These are phyloP conservation scores for Porodaedalea pini DNA, from an alignment of 1,284 basidiomycete genomes.

Conservation along the genomic window DNA sequence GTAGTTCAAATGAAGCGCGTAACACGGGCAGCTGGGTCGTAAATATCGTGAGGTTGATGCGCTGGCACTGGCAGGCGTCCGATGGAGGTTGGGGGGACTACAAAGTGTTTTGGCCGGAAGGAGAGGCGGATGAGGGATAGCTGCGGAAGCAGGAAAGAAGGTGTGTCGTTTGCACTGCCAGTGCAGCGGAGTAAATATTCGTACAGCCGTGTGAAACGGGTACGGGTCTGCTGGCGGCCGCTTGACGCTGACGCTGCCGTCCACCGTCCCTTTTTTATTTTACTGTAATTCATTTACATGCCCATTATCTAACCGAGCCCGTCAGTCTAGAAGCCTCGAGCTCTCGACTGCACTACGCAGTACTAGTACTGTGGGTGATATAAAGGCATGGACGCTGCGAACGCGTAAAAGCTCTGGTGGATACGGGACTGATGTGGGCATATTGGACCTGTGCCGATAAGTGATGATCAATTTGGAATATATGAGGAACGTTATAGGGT, in stretches of 20 bases:
- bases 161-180: too few relatives aligned
- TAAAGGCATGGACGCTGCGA: too few relatives aligned
- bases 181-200: background rate
- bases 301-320: too few relatives aligned
- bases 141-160: background rate
- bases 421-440: background rate
- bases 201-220: background rate
- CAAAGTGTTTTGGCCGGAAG: background rate
- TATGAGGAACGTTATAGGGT: conserved; percentile 9
- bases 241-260: too few relatives aligned
- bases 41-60: conserved; percentile 1
- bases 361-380: too few relatives aligned
- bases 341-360: too few relatives aligned
- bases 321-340: too few relatives aligned
- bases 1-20: background rate
- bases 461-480: background rate
- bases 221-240: background rate
- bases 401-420: too few relatives aligned
- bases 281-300: too few relatives aligned
- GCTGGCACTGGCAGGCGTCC: background rate
- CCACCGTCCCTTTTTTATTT: too few relatives aligned
- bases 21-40: background rate
- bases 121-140: background rate
- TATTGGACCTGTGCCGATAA: background rate
- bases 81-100: too few relatives aligned